Evolutionary conservation across 2,329 filamentous ascomycete species (phyloP), one percentile per base, ranked within the genome.

Genomic region (Penicillium sp.): DNA sequence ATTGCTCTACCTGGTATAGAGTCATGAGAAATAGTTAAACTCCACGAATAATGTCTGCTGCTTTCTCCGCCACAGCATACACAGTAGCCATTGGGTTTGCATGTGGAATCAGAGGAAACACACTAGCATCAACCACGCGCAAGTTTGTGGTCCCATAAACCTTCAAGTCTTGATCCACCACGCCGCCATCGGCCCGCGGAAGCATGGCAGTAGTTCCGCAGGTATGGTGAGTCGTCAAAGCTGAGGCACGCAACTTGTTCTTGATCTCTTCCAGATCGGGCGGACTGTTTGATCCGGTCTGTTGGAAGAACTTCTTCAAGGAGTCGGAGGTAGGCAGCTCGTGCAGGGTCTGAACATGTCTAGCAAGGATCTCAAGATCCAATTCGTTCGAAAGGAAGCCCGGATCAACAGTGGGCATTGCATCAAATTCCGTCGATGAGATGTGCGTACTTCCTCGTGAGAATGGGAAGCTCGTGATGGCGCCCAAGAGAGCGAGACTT

Each of bases 41-140:
- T 12, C 34, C 42, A 2, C 51, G 45, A 49, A 67, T 66, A 10
- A 67, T 47, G 57, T 73, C 68, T 1, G 65, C 64, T 8, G 64
- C 70, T 53, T 65, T 65, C 52, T 71, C 70, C 0, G 67, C 70
- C 3, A 72, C 61, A 0, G 68, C 67, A 65, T 71, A 77, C 18
- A 76, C 60, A 4, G 68, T 70, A 3, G 66, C 61, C 54, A 71
- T 64, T 4, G 72, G 66, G 56, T 76, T 72, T 4, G 68, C 72
- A 28, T 66, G 62, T 4, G 69, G 65, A 26, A 74, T 60, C 12
- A 74, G 55, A 0, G 71, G 70, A 10, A 74, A 66, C 8, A 72
- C 51, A 58, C 68, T 72, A 4, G 71, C 70, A 58, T 74, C 71
- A 7, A 69, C 66, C 6, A 74, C 61, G 2, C 71, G 63, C 44